Conservation (phyloP, 352 stramenopile species). For the Globisporangium recalcitrans region DNA sequence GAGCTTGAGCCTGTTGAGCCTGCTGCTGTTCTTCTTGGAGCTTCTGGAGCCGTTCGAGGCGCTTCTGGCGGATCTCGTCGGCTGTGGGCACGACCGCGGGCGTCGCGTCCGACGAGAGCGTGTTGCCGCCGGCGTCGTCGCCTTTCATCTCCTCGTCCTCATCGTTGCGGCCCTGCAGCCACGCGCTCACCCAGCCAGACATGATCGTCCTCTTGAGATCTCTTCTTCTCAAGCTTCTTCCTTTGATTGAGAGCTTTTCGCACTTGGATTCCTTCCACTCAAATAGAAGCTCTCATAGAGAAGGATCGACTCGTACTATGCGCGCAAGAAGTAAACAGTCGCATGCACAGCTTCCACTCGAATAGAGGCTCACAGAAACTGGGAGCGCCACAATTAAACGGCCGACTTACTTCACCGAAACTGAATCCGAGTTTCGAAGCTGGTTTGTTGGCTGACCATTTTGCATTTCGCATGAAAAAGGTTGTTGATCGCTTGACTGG, state of each 20-base stretch:
- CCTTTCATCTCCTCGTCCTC: constrained; percentile 39
- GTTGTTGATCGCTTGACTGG: no score
- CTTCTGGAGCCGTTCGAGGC: constrained; percentile 59
- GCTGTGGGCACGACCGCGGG: constrained; percentile 24
- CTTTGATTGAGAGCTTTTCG: neutral
- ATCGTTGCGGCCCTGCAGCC: constrained; percentile 44
- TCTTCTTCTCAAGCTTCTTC: neutral
- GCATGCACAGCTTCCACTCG: constrained; percentile 5
- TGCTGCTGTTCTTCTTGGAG: constrained; percentile 40
- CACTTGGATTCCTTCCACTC: neutral
- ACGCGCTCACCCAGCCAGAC: constrained; percentile 51
- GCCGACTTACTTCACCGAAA: neutral
- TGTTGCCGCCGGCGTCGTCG: constrained; percentile 15
- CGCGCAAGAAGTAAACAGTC: neutral
- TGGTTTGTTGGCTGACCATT: no score
- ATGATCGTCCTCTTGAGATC: constrained; percentile 17
- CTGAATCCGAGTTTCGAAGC: neutral
- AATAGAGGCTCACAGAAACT: constrained; percentile 4
- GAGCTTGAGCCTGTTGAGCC: neutral
- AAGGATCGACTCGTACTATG: neutral
- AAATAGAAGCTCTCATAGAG: neutral
- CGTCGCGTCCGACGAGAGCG: neutral
- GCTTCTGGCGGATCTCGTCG: constrained; percentile 42
- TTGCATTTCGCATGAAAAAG: no score
- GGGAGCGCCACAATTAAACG: neutral